Percentiles rank a stretch among this genome's conserved stretches.
Conservation (phyloP, 2,329 filamentous ascomycete genomes). For the Xylariaceae sp. region DNA sequence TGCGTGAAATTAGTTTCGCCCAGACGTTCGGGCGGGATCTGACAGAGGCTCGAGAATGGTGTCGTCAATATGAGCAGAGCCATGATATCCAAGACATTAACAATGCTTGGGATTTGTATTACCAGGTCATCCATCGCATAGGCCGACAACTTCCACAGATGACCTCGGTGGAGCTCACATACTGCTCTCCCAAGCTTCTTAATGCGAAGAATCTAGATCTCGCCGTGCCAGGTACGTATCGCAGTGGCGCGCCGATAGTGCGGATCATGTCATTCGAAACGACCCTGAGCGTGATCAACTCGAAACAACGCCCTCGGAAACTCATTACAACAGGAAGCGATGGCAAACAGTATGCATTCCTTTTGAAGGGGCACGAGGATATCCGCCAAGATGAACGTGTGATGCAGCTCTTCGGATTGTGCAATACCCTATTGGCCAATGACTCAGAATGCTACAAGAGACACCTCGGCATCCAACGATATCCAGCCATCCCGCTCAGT, state of each 20-base stretch:
- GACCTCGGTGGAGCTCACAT: conserved; percentile 87
- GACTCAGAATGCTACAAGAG: conserved; percentile 97
- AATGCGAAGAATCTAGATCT: conserved; percentile 80
- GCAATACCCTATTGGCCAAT: conserved; percentile 89
- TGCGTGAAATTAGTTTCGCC: conserved; percentile 93
- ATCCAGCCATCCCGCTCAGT: conserved; percentile 93
- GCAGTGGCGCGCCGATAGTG: conserved; percentile 70
- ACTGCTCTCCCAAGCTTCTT: conserved; percentile 92
- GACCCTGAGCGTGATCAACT: conserved; percentile 86
- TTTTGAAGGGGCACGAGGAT: conserved; percentile 98
- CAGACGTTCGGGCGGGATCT: conserved; percentile 96
- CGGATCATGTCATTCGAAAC: conserved; percentile 85
- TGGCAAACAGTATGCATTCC: conserved; percentile 78
- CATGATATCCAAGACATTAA: conserved; percentile 91
- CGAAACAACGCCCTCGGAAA: conserved; percentile 91
- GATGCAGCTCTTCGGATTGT: conserved; percentile 97
- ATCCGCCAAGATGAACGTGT: conserved; percentile 98
- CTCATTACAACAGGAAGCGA: conserved; percentile 85
- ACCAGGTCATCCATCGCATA: conserved; percentile 96
- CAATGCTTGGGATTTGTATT: conserved; percentile 98
- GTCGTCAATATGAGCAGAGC: conserved; percentile 83
- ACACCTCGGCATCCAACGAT: conserved; percentile 92
- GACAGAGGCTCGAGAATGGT: conserved; percentile 93
- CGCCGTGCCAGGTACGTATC: conserved; percentile 92
- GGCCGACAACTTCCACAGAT: conserved; percentile 88